Conservation (phyloP, 805 yeast species). For the Lipomyces spencermartinsiae region DNA sequence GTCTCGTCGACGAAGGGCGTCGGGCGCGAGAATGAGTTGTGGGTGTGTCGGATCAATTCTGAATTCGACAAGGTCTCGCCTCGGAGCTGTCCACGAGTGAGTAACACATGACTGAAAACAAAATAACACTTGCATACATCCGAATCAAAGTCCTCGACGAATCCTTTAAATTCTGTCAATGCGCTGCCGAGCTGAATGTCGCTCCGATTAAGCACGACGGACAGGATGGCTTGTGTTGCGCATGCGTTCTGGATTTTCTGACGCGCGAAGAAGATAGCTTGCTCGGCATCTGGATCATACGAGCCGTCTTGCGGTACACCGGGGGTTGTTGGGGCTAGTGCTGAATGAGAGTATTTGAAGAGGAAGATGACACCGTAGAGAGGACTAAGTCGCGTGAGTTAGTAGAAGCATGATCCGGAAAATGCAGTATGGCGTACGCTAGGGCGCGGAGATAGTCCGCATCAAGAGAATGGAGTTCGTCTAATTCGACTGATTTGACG, state of each 20-base stretch:
- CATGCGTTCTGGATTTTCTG: constrained; percentile 73
- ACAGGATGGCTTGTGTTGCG: constrained; percentile 74
- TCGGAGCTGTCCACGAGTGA: constrained; percentile 44
- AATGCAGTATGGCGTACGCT: constrained; percentile 27
- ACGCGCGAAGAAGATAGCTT: constrained; percentile 61
- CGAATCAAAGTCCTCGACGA: constrained; percentile 61
- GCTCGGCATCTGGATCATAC: constrained; percentile 48
- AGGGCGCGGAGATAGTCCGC: constrained; percentile 48
- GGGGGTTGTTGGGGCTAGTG: constrained; percentile 38
- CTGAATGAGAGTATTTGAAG: constrained; percentile 62
- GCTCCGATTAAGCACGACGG: constrained; percentile 56
- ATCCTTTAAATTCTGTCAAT: constrained; percentile 55
- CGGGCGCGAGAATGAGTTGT: constrained; percentile 68
- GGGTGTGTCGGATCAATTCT: constrained; percentile 60
- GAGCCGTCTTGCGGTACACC: constrained; percentile 53
- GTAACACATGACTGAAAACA: not conserved
- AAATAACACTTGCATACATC: constrained; percentile 20
- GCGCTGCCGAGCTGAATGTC: constrained; percentile 57
- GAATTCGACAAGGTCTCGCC: constrained; percentile 70
- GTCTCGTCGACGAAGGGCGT: constrained; percentile 56
- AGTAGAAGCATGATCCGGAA: not conserved
- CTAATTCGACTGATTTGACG: constrained; percentile 60
- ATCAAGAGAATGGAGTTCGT: constrained; percentile 63
- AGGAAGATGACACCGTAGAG: constrained; percentile 66
- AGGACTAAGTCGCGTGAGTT: constrained; percentile 43